A percentile compares a stretch with the other conserved stretches of the same genome.
These are phyloP conservation scores for Mollisiaceae sp. DNA, from an alignment of 2,329 filamentous ascomycete genomes.

Conservation along the genomic window DNA sequence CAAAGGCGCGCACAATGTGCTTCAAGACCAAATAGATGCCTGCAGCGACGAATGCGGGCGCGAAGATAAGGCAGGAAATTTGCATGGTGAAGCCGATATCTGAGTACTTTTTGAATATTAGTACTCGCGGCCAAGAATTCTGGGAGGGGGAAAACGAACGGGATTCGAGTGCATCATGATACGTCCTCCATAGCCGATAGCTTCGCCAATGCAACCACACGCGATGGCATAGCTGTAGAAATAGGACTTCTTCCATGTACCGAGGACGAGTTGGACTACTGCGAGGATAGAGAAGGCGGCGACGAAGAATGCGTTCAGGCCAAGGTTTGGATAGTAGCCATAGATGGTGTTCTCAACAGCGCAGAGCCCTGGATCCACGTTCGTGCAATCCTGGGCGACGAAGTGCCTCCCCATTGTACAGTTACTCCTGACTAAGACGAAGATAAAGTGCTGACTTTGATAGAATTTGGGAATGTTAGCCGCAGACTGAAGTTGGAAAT, in stretches of 20 bases:
- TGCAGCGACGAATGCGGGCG: constrained; percentile 60
- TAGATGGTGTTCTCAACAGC: constrained; percentile 39
- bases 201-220: constrained; percentile 56
- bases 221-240: constrained; percentile 53
- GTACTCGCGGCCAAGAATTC: too few relatives aligned
- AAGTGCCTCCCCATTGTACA: constrained; percentile 23
- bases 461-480: background rate
- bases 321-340: constrained; percentile 61
- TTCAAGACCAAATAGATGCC: constrained; percentile 64
- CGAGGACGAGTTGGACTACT: constrained; percentile 49
- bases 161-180: constrained; percentile 56
- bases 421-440: background rate
- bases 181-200: constrained; percentile 61
- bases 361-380: constrained; percentile 37
- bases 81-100: constrained; percentile 52
- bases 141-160: constrained; percentile 1
- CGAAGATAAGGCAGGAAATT: constrained; percentile 44
- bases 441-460: background rate
- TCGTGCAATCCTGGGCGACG: constrained; percentile 25
- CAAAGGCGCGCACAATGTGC: constrained; percentile 31
- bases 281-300: constrained; percentile 52
- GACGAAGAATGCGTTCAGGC: constrained; percentile 60
- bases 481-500: background rate
- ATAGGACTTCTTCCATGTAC: constrained; percentile 57
- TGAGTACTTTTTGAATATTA: constrained; percentile 47